Conservation (phyloP, 108 stramenopile species). For the Aurantiochytrium sp. region DNA sequence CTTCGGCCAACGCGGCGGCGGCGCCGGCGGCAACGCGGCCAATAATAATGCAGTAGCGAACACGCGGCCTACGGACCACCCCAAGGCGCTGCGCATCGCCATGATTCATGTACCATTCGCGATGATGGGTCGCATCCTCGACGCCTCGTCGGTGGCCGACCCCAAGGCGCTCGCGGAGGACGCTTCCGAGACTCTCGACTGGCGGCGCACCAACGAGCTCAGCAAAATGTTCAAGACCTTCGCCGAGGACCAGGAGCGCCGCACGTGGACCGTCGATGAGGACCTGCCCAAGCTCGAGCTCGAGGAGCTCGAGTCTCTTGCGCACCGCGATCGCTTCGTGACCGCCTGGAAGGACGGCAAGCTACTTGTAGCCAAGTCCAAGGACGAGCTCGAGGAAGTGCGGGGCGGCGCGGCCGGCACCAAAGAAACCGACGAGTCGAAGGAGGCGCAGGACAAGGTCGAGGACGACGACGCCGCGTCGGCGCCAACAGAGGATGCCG, state of each 20-base stretch:
- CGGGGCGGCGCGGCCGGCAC: not conserved
- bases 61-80: not conserved
- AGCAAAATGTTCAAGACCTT: not conserved
- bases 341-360: not conserved
- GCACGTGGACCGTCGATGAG: not conserved
- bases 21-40: not conserved
- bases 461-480: not conserved
- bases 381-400: not conserved
- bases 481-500: not conserved
- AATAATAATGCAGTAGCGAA: not conserved
- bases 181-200: not conserved
- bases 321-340: not conserved
- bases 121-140: not conserved
- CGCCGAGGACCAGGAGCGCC: not conserved
- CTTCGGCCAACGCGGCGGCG: not conserved
- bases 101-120: not conserved
- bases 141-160: not conserved
- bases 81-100: not conserved
- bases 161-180: not conserved
- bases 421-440: not conserved
- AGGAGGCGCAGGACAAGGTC: not conserved
- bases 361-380: not conserved
- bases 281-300: not conserved
- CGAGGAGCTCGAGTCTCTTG: conserved; percentile 5
- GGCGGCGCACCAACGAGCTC: conserved; percentile 25